Percentiles rank a stretch among this genome's conserved stretches.
Evolutionary conservation across 2,329 filamentous ascomycete species (phyloP).

Genomic region (Stagonosporopsis chrysanthemi): DNA sequence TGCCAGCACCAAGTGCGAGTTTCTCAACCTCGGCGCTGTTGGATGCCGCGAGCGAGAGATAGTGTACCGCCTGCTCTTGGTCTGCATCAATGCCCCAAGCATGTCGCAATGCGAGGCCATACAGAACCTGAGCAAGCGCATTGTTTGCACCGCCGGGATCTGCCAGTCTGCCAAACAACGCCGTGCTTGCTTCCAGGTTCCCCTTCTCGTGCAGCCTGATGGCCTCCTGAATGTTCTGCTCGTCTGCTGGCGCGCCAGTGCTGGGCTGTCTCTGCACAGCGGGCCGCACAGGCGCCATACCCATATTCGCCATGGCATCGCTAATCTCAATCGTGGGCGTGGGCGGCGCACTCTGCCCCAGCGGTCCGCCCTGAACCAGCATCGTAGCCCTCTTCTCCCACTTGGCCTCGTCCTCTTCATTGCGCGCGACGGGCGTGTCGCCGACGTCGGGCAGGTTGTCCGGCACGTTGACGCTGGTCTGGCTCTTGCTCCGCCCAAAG

Average conservation of each 20-base stretch:
- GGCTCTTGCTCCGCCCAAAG: conserved; percentile 62
- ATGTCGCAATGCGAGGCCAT: conserved; percentile 88
- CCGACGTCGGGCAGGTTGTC: conserved; percentile 79
- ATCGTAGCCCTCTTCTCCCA: conserved; percentile 97
- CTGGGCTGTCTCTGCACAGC: conserved; percentile 17
- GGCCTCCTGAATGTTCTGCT: conserved; percentile 85
- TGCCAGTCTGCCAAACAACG: conserved; percentile 82
- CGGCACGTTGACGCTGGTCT: conserved; percentile 77
- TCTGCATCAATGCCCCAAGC: conserved; percentile 88
- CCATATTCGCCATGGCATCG: conserved; percentile 7
- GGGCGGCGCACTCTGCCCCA: conserved; percentile 47
- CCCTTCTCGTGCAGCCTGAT: conserved; percentile 91
- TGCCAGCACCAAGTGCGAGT: conserved; percentile 81
- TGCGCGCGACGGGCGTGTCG: conserved; percentile 52
- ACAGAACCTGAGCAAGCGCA: conserved; percentile 92
- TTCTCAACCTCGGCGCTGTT: conserved; percentile 90
- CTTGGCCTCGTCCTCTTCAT: conserved; percentile 62
- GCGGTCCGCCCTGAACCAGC: conserved; percentile 69
- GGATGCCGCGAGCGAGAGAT: conserved; percentile 85
- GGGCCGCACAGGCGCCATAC: conserved; percentile 2
- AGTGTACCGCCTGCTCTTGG: conserved; percentile 76
- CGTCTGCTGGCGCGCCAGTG: conserved; percentile 16
- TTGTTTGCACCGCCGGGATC: conserved; percentile 87
- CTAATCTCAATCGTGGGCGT: conserved; percentile 37
- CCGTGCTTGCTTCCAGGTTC: conserved; percentile 78